These are phyloP conservation scores for Plenodomus lindquistii DNA, from an alignment of 2,329 filamentous ascomycete genomes.

Conservation along the genomic window DNA sequence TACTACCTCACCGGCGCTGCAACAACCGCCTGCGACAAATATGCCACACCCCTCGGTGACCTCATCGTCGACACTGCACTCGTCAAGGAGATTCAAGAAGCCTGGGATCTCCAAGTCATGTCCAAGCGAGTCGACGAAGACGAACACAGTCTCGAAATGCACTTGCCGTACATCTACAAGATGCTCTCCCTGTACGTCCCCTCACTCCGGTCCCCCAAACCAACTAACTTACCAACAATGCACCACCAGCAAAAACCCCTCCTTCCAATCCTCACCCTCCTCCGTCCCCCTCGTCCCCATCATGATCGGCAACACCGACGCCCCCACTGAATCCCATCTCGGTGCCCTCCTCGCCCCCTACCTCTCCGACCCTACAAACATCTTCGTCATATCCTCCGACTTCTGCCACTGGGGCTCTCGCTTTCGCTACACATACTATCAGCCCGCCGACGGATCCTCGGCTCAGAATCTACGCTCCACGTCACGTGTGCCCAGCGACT, in stretches of 20 bases:
- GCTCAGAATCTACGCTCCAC: constrained; percentile 41
- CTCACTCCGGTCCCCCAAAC: background rate
- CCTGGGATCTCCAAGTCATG: constrained; percentile 55
- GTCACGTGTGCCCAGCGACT: constrained; percentile 50
- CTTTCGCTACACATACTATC: constrained; percentile 84
- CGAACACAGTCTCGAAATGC: constrained; percentile 97
- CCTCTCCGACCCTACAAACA: constrained; percentile 72
- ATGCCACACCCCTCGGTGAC: constrained; percentile 74
- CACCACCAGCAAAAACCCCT: constrained; percentile 32
- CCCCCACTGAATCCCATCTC: constrained; percentile 66
- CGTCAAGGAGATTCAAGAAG: constrained; percentile 50
- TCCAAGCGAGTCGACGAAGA: constrained; percentile 68
- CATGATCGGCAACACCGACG: constrained; percentile 76
- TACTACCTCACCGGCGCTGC: constrained; percentile 78
- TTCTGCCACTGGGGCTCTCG: constrained; percentile 94
- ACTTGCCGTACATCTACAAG: constrained; percentile 90
- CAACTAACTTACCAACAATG: constrained; percentile 12
- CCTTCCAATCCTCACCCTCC: constrained; percentile 46
- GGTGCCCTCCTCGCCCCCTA: constrained; percentile 77
- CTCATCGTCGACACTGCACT: constrained; percentile 66
- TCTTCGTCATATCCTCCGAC: constrained; percentile 90
- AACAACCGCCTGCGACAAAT: constrained; percentile 71
- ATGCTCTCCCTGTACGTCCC: constrained; percentile 58
- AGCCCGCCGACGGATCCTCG: constrained; percentile 52
- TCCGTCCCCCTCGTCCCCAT: constrained; percentile 83